A percentile compares a stretch with the other conserved stretches of the same genome.
Conservation (phyloP, 2,329 filamentous ascomycete genomes). For the Fusarium brachygibbosum region DNA sequence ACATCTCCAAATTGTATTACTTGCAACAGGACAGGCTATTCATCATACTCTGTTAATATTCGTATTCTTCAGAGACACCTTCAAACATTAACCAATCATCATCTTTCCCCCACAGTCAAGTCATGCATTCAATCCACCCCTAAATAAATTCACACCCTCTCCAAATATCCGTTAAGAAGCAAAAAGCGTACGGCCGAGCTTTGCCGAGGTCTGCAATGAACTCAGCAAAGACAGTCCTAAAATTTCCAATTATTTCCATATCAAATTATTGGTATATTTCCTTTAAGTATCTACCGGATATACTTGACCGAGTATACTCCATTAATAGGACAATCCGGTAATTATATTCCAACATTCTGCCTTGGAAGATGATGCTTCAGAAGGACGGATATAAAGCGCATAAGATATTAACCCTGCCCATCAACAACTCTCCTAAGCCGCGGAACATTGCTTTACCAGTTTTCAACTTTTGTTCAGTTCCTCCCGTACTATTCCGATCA, state of each 20-base stretch:
- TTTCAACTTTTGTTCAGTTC: neutral
- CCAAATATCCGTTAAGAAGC: conserved; percentile 27
- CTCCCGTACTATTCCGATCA: conserved; percentile 25
- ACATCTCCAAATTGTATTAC: neutral
- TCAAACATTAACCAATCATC: conserved; percentile 17
- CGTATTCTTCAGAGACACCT: neutral
- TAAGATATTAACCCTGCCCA: conserved; percentile 2
- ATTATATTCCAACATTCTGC: neutral
- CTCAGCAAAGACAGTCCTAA: conserved; percentile 6
- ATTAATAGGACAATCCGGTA: conserved; percentile 1
- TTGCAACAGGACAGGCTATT: no score
- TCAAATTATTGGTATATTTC: neutral
- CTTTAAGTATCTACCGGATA: conserved; percentile 18
- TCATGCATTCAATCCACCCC: neutral
- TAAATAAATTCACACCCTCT: conserved; percentile 26
- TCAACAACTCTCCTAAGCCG: neutral
- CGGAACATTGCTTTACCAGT: conserved; percentile 3
- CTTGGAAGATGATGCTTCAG: no score
- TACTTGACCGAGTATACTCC: conserved; percentile 27
- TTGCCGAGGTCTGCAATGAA: conserved; percentile 38
- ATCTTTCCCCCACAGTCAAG: conserved; percentile 23
- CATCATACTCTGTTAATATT: neutral
- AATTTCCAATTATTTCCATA: conserved; percentile 9
- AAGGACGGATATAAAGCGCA: neutral
- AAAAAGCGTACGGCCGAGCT: conserved; percentile 39